Base-by-base conservation (phyloP, 2,329 filamentous ascomycete species). In the Botrytis fabae region DNA sequence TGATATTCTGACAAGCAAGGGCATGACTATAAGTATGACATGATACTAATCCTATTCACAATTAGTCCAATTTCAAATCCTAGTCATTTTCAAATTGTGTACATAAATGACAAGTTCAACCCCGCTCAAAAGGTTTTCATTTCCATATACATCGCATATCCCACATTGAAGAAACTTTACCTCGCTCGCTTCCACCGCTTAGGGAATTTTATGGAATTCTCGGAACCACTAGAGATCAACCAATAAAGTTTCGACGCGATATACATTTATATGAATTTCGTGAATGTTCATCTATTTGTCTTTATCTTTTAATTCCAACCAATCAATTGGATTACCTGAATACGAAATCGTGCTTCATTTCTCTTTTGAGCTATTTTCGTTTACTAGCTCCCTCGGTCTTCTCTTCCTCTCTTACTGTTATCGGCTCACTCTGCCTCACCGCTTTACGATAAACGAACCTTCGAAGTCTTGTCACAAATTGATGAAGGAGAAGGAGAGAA, bases 21-120 rank as follows among this genome's bases (percentile, higher is more conserved):
- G 42, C 28, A n/a, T 51, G 48, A 14, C 2, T 46, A 46, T 46
- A 8, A 46, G 20, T 51, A n/a, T 25, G 48, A 51, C 25, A 38
- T n/a, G 63, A 51, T 38, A 12, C 46, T 40, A 54, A 25, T 35
- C 64, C 44, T 20, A 51, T 51, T 46, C 40, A 64, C 20, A 28
- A 64, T 64, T 64, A 64, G 42, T 64, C 40, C 22, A 18, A 42
- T 64, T 54, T 54, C 8, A 8, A 46, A 64, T 63, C 42, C 63
- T 32, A 65, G 42, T 51, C 63, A 38, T 48, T 38, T 46, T 16
- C 25, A 38, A 38, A 51, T 66, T 51, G 32, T 66, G 40, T 35
- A 64, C 42, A 64, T 64, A 64, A 64, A 64, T 64, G 62, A 57
- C 10, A 32, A 32, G 5, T 64, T 35, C 42, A 64, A 64, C n/a